A percentile compares a stretch with the other conserved stretches of the same genome.
Evolutionary conservation across 2,329 filamentous ascomycete genomes (phyloP).

Genomic region (Botrytis deweyae): DNA sequence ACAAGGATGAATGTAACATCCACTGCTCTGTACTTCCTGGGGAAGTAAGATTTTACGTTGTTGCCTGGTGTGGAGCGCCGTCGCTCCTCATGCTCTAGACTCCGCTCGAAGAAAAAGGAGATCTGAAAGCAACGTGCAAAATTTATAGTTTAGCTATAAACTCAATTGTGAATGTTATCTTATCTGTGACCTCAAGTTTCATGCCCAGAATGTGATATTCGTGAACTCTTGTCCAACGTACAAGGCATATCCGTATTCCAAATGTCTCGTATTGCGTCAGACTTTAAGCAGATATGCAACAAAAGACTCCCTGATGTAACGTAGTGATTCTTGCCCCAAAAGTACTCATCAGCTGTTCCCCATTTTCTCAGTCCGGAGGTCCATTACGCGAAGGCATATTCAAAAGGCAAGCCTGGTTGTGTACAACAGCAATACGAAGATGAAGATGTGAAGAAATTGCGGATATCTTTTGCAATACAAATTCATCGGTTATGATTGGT

Average conservation of each 20-base stretch:
- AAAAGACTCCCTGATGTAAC: neutral
- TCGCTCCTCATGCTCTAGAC: neutral
- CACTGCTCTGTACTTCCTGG: neutral
- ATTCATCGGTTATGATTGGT: conserved; percentile 8
- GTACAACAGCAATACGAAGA: neutral
- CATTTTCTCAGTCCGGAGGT: neutral
- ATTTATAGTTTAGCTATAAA: neutral
- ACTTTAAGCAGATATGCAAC: conserved; percentile 1
- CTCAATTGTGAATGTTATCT: neutral
- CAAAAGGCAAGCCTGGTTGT: too few relatives aligned
- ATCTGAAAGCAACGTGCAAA: neutral
- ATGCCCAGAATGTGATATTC: neutral
- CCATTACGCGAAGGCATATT: neutral
- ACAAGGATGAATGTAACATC: neutral
- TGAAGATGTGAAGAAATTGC: neutral
- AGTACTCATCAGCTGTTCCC: neutral
- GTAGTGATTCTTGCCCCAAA: neutral
- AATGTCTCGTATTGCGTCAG: conserved; percentile 6
- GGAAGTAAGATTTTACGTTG: too few relatives aligned
- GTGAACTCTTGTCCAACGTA: neutral
- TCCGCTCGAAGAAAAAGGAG: neutral
- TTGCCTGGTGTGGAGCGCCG: neutral
- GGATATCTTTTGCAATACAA: conserved; percentile 4
- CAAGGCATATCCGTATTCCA: neutral
- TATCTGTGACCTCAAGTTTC: neutral